Evolutionary conservation across 108 stramenopile genomes (phyloP).

Genomic region (Poteriospumella lacustris): DNA sequence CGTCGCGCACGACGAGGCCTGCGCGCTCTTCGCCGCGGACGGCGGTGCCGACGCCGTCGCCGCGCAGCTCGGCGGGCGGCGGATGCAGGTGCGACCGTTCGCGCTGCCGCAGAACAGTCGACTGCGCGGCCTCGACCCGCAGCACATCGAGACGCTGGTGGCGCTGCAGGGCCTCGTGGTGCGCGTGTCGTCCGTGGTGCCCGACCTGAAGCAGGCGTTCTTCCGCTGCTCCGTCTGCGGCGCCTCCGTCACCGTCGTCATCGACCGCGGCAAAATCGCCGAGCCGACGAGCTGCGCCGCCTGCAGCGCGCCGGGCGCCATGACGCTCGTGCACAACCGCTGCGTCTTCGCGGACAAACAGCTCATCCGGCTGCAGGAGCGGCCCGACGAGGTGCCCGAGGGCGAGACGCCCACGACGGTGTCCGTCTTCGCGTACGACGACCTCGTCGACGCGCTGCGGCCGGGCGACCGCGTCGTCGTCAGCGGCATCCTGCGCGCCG

Average conservation of each 20-base stretch:
- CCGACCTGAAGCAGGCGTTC: slow-evolving; percentile 89
- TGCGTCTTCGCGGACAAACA: slow-evolving; percentile 95
- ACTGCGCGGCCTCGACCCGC: slow-evolving; percentile 83
- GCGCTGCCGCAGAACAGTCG: slow-evolving; percentile 71
- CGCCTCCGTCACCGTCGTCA: slow-evolving; percentile 63
- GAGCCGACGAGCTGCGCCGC: slow-evolving; percentile 74
- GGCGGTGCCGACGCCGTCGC: slow-evolving; percentile 29
- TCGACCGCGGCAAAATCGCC: slow-evolving; percentile 85
- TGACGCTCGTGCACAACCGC: slow-evolving; percentile 47
- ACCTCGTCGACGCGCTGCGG: slow-evolving; percentile 85
- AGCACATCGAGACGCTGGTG: slow-evolving; percentile 81
- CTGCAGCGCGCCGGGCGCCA: slow-evolving; percentile 39
- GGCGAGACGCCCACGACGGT: slow-evolving; percentile 95
- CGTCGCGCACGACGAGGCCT: slow-evolving; percentile 63
- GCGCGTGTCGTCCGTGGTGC: slow-evolving; percentile 82
- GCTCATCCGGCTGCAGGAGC: slow-evolving; percentile 90
- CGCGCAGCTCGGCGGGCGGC: background rate
- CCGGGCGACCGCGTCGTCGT: slow-evolving; percentile 96
- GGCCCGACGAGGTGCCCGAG: slow-evolving; percentile 92
- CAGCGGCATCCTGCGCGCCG: slow-evolving; percentile 90
- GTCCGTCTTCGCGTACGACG: slow-evolving; percentile 90
- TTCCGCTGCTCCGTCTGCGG: slow-evolving; percentile 85
- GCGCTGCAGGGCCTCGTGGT: slow-evolving; percentile 92
- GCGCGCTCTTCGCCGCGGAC: slow-evolving; percentile 40
- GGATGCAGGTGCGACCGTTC: slow-evolving; percentile 82